Conservation (phyloP, 2,329 filamentous ascomycete genomes). For the Diaporthe amygdali region DNA sequence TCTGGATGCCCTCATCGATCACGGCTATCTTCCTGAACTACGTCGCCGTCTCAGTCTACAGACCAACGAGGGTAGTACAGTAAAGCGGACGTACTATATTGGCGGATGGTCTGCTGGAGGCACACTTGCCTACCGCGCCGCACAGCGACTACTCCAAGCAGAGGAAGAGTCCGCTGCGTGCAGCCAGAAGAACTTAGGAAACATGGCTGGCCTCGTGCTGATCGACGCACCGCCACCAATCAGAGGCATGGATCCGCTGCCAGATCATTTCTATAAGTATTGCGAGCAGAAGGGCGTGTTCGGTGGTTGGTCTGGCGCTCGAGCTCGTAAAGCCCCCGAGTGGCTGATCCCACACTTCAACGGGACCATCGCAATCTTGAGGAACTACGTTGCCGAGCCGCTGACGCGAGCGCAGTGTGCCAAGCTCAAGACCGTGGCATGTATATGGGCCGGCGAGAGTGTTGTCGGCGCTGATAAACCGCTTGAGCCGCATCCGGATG, state of each 20-base stretch:
- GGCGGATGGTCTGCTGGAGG: not conserved
- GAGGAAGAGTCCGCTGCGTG: not conserved
- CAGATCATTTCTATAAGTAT: not conserved
- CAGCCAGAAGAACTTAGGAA: no score
- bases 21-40: not conserved
- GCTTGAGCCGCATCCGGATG: not conserved
- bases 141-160: not conserved
- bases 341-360: not conserved
- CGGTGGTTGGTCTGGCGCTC: not conserved
- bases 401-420: not conserved
- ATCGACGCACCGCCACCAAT: not conserved
- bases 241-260: not conserved
- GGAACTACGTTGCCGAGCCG: not conserved
- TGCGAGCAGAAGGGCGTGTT: not conserved
- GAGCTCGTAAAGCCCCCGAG: not conserved
- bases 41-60: not conserved
- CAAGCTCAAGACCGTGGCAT: not conserved
- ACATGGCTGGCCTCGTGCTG: not conserved
- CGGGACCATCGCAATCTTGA: not conserved
- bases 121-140: not conserved
- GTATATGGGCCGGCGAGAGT: not conserved
- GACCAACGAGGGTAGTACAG: accelerated
- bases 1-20: not conserved
- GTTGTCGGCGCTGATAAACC: not conserved
- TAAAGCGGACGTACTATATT: not conserved